Conservation (phyloP, 1,139 yeast genomes). For the Saccharomycopsis hybrid region DNA sequence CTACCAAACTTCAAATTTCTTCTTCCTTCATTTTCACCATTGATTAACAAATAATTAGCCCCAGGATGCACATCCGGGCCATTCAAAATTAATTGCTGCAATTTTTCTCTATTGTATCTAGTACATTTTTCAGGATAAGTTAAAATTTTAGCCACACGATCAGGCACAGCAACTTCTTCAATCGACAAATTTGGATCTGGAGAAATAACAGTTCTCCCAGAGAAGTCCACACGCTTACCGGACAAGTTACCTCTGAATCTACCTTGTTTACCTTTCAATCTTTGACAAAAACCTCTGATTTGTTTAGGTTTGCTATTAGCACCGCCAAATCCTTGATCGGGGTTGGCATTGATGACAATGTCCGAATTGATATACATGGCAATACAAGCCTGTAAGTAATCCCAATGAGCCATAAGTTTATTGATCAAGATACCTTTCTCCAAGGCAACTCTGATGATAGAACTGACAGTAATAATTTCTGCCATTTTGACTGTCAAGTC, state of each 20-base stretch:
- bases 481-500: slow-evolving; percentile 94
- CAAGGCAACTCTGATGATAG: slow-evolving; percentile 87
- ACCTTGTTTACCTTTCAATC: slow-evolving; percentile 97
- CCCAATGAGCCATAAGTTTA: slow-evolving; percentile 98
- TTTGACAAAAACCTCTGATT: slow-evolving; percentile 92
- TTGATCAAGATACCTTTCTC: slow-evolving; percentile 91
- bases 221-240: slow-evolving; percentile 97
- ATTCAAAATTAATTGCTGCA: slow-evolving; percentile 64
- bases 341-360: slow-evolving; percentile 58
- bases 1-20: slow-evolving; percentile 89
- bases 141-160: slow-evolving; percentile 87
- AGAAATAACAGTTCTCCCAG: slow-evolving; percentile 96
- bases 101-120: slow-evolving; percentile 72
- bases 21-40: slow-evolving; percentile 69
- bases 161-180: slow-evolving; percentile 98
- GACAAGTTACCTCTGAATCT: slow-evolving; percentile 96
- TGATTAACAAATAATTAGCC: slow-evolving; percentile 84
- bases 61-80: slow-evolving; percentile 95
- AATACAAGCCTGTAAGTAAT: slow-evolving; percentile 85
- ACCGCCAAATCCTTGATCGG: slow-evolving; percentile 49
- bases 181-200: slow-evolving; percentile 95
- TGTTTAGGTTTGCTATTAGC: slow-evolving; percentile 67
- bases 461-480: slow-evolving; percentile 94
- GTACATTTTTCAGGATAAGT: slow-evolving; percentile 96
- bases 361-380: slow-evolving; percentile 98